Evolutionary conservation across 2,329 filamentous ascomycete species (phyloP), one percentile per base, ranked within the genome.

Genomic region (Pseudogymnoascus sp.): DNA sequence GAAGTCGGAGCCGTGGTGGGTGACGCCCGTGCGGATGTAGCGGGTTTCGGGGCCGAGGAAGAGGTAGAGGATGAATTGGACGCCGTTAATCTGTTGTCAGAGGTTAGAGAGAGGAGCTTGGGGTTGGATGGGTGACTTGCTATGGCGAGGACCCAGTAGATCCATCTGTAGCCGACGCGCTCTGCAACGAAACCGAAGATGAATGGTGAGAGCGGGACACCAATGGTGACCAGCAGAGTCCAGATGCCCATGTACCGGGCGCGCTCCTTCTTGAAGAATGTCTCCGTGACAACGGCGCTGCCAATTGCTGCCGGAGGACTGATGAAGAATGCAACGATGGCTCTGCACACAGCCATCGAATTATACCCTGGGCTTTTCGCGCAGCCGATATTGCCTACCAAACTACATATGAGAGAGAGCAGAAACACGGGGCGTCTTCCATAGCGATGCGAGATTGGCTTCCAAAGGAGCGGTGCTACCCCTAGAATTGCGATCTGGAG

Each of bases 11-110:
- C 17, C 28, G 11, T 47, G 26, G 11, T 53, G 61, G 11, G 59
- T 31, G 17, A 38, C 26, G 1, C 26, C 36, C 17, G 17, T 62
- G 5, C 77, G 76, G 15, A 82, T 71, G 70, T 84, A 86, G 28
- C 80, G 78, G 1, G 83, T 84, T 69, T 86, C 83, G 0, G 80
- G 79, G 1, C 80, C 79, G 23, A 84, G 67, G 70, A 85, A 80
- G 63, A 85, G 70, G 70, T 85, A 86, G 19, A 82, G 70, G 60
- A 85, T 71, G 65, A 86, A 78, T 67, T 86, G 83, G 5, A 77
- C 78, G 60, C 76, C 81, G 64, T 86, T 86, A 68, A 79, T 79
- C 80, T 83, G 61, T 33, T 21, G 19, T 10, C 17, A 62, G 61
- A 64, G 59, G 64, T 59, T 60, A 59, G 60, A n/a, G 42, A 2